Evolutionary conservation across 140 eudicot genomes (phyloP).

Genomic region (Ambrosia hybrid): DNA sequence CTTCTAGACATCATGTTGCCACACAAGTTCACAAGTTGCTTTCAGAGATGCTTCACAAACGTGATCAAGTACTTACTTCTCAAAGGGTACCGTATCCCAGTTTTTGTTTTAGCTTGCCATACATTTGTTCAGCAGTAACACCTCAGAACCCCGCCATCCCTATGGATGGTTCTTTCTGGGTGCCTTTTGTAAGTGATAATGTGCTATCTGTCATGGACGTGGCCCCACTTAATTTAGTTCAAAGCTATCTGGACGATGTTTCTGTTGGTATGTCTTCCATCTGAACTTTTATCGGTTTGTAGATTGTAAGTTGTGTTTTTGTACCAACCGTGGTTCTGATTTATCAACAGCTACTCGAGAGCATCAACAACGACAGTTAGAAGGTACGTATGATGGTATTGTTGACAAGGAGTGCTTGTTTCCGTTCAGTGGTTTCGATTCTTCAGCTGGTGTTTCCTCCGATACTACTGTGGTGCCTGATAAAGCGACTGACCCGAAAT

Average conservation of each 20-base stretch:
- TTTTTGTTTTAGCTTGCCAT: slow-evolving; percentile 57
- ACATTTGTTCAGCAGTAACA: slow-evolving; percentile 50
- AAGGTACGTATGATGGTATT: slow-evolving; percentile 37
- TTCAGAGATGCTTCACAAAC: slow-evolving; percentile 60
- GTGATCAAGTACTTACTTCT: slow-evolving; percentile 55
- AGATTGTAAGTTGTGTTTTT: slow-evolving; percentile 15
- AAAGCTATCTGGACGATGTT: slow-evolving; percentile 65
- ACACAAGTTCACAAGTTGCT: slow-evolving; percentile 52
- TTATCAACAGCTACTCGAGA: slow-evolving; percentile 62
- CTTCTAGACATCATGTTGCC: slow-evolving; percentile 59
- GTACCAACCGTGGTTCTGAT: slow-evolving; percentile 22
- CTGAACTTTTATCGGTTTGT: slow-evolving; percentile 6
- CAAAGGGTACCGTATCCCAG: slow-evolving; percentile 58
- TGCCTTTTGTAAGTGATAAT: slow-evolving; percentile 59
- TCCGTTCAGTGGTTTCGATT: slow-evolving; percentile 40
- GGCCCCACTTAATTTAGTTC: slow-evolving; percentile 76
- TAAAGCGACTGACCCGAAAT: slow-evolving; percentile 31
- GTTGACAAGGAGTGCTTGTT: slow-evolving; percentile 69
- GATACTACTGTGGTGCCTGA: slow-evolving; percentile 32
- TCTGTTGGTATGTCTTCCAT: slow-evolving; percentile 55
- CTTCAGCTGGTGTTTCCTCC: slow-evolving; percentile 22
- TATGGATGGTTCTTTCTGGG: slow-evolving; percentile 42
- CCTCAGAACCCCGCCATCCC: slow-evolving; percentile 15
- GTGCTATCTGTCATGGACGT: slow-evolving; percentile 78
- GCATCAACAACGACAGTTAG: slow-evolving; percentile 50